These are phyloP conservation scores for Cladosporium sp. DNA, from an alignment of 2,329 filamentous ascomycete genomes.

Conservation along the genomic window DNA sequence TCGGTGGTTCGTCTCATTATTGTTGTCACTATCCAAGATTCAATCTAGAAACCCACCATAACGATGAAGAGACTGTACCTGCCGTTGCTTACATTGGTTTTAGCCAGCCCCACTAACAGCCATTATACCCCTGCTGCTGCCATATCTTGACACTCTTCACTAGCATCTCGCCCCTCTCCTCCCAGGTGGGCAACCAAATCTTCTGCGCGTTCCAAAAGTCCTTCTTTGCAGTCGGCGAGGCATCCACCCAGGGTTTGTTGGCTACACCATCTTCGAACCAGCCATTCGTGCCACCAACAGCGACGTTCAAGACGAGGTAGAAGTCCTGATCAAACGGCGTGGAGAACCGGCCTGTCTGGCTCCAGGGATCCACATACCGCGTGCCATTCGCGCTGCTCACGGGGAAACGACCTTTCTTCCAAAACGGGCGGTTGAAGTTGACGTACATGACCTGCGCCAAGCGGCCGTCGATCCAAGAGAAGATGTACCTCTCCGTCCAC, in stretches of 20 bases:
- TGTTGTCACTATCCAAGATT: too few species aligned
- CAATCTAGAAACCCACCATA: too few species aligned
- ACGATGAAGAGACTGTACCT: too few species aligned
- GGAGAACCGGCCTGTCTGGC: slow-evolving; percentile 28
- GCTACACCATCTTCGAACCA: slow-evolving; percentile 72
- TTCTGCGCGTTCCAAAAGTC: slow-evolving; percentile 64
- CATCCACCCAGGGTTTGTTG: slow-evolving; percentile 75
- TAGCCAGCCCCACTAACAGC: slow-evolving; percentile 26
- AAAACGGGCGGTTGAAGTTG: slow-evolving; percentile 40
- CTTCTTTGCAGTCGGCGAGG: slow-evolving; percentile 56
- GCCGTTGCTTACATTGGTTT: too few species aligned
- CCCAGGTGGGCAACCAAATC: slow-evolving; percentile 34
- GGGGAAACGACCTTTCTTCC: slow-evolving; percentile 34
- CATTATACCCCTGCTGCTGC: slow-evolving; percentile 45
- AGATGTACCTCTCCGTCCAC: slow-evolving; percentile 83
- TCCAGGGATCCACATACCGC: slow-evolving; percentile 33
- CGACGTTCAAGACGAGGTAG: slow-evolving; percentile 37
- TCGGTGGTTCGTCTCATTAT: too few species aligned
- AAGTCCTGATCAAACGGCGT: slow-evolving; percentile 39
- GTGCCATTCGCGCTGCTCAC: slow-evolving; percentile 31
- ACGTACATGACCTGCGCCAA: slow-evolving; percentile 75
- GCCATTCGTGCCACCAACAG: slow-evolving; percentile 44
- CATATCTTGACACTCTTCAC: slow-evolving; percentile 40
- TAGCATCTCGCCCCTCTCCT: slow-evolving; percentile 34
- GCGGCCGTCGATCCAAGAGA: slow-evolving; percentile 76